A percentile compares a stretch with the other conserved stretches of the same genome.
phyloP scores from a whole-genome alignment of 2,329 filamentous ascomycete species.

The Pseudocercospora crystallina region DNA sequence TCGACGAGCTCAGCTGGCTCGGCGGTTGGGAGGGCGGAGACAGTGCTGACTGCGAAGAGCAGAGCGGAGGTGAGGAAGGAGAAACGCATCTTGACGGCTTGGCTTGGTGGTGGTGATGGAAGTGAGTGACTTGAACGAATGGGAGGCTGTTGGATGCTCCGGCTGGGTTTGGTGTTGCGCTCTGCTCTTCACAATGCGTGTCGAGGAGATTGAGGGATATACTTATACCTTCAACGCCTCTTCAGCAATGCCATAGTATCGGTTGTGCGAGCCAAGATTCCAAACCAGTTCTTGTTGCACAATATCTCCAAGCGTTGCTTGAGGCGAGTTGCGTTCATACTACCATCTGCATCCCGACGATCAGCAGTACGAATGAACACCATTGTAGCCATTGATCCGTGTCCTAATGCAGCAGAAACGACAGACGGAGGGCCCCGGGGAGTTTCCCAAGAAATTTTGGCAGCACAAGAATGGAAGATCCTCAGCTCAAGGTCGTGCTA shows the following conservation, averaged over 20 bases:
- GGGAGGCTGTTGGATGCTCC: conserved; percentile 1
- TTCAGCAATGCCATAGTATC: background rate
- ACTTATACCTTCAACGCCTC: conserved; percentile 10
- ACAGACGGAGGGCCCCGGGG: too few species aligned
- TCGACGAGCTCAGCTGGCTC: conserved; percentile 35
- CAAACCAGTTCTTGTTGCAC: background rate
- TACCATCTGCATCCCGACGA: conserved; percentile 7
- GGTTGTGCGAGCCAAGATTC: background rate
- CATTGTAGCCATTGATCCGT: conserved; percentile 11
- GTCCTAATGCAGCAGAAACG: conserved; percentile 1
- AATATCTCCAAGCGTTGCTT: background rate
- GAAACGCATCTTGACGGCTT: conserved; percentile 28
- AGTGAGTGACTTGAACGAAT: conserved; percentile 6
- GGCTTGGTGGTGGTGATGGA: background rate
- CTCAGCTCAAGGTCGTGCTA: too few species aligned
- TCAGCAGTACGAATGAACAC: background rate
- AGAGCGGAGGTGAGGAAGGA: conserved; percentile 30
- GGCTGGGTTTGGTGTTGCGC: conserved; percentile 1
- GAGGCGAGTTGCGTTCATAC: conserved; percentile 2
- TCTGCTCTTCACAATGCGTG: background rate
- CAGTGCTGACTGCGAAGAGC: conserved; percentile 29
- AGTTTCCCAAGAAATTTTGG: too few species aligned
- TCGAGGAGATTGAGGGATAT: background rate
- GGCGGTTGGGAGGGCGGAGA: conserved; percentile 24
- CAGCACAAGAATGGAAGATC: too few species aligned